Evolutionary conservation across 257 asterid species (phyloP).

Genomic region (Scutellaria minor): DNA sequence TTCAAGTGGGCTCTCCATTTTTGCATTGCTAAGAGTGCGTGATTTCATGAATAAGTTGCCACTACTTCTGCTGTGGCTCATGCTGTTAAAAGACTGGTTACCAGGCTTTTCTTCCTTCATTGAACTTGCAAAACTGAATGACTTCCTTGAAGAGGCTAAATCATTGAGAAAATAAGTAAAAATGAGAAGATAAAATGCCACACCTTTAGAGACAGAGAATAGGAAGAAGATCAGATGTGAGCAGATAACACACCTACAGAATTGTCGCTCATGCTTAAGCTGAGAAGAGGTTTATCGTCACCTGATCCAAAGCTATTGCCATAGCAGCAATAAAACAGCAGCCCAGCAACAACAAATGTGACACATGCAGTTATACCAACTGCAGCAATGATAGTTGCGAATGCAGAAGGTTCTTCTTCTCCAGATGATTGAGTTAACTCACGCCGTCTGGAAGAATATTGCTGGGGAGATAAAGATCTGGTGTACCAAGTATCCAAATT

Average conservation of each 20-base stretch:
- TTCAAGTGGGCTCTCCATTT: conserved; percentile 48
- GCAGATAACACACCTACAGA: conserved; percentile 56
- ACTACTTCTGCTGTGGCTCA: conserved; percentile 35
- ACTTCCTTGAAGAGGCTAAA: conserved; percentile 72
- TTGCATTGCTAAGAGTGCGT: conserved; percentile 41
- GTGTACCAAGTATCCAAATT: conserved; percentile 49
- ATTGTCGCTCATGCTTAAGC: conserved; percentile 69
- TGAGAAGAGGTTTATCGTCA: conserved; percentile 88
- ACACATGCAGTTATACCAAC: conserved; percentile 58
- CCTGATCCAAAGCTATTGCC: conserved; percentile 46
- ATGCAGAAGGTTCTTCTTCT: conserved; percentile 44
- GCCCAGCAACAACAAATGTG: conserved; percentile 47
- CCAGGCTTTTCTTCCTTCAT: conserved; percentile 51
- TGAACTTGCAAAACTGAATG: conserved; percentile 47
- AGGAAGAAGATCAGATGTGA: not conserved
- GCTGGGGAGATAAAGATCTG: conserved; percentile 28
- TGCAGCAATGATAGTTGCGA: conserved; percentile 46
- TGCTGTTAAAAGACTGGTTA: conserved; percentile 46
- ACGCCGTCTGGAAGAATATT: conserved; percentile 56
- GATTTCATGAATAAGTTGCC: conserved; percentile 39
- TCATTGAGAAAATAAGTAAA: conserved; percentile 30
- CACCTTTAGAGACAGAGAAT: not conserved
- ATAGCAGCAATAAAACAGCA: conserved; percentile 62
- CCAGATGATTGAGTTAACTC: conserved; percentile 50
- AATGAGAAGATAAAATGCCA: conserved; percentile 27